These are phyloP conservation scores for Shiraia sp. DNA, from an alignment of 2,329 filamentous ascomycete genomes.

Conservation along the genomic window DNA sequence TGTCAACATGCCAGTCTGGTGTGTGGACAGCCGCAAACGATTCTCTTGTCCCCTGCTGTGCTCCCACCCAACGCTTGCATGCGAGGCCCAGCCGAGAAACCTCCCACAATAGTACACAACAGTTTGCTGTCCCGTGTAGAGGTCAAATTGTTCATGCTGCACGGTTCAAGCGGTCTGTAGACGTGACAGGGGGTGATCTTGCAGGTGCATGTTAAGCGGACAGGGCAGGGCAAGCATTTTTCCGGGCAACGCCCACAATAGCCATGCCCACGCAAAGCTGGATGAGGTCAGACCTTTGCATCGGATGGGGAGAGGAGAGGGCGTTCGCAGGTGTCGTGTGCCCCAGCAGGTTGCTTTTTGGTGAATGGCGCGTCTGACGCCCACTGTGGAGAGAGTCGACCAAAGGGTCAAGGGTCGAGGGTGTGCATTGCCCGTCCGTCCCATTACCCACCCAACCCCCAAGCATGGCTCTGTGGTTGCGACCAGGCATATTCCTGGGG, in stretches of 20 bases:
- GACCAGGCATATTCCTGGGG: conserved; percentile 17
- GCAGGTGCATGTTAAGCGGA: conserved; percentile 21
- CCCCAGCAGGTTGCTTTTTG: conserved; percentile 7
- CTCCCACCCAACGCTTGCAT: not conserved
- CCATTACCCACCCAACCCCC: not conserved
- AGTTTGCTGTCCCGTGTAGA: no score
- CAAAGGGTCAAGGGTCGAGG: conserved; percentile 6
- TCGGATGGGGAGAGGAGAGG: no score
- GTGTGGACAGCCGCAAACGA: no score
- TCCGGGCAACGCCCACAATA: not conserved
- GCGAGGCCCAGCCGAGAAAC: conserved; percentile 6
- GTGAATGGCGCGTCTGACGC: conserved; percentile 10
- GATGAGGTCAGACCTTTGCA: no score
- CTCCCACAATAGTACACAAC: conserved; percentile 1
- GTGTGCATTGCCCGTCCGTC: not conserved
- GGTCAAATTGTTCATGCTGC: conserved; percentile 19
- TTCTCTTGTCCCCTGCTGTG: not conserved
- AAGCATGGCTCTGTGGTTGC: conserved; percentile 15
- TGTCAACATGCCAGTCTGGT: no score
- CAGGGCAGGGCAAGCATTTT: conserved; percentile 18
- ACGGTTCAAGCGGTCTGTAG: conserved; percentile 26
- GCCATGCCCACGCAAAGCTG: no score
- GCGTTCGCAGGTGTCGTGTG: conserved; percentile 9
- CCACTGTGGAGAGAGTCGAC: conserved; percentile 11
- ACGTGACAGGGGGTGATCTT: conserved; percentile 7